Evolutionary conservation across 331 rosid genomes (phyloP).

Genomic region (Dryas integrifolia): DNA sequence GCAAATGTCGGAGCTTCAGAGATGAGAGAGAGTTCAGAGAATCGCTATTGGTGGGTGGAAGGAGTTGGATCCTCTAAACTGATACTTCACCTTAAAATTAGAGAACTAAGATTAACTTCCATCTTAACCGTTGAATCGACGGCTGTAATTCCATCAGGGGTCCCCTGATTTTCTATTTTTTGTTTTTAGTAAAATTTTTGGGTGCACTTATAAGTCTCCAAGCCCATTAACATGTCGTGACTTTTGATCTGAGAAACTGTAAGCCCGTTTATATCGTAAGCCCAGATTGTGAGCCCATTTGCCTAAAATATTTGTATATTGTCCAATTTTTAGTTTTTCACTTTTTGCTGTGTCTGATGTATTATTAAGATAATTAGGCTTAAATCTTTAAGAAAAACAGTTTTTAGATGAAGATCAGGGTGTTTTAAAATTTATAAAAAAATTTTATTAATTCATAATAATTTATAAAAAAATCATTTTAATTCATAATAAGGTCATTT

Average conservation of each 20-base stretch:
- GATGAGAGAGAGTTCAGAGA: not conserved
- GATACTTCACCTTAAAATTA: not conserved
- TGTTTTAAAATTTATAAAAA: too few species aligned
- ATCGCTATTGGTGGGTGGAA: not conserved
- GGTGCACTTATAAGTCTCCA: too few species aligned
- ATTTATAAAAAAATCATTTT: too few species aligned
- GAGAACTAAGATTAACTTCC: not conserved
- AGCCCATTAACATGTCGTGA: not conserved
- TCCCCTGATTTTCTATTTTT: not conserved
- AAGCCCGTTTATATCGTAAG: too few species aligned
- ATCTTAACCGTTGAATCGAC: not conserved
- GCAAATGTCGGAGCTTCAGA: not conserved
- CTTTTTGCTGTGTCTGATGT: too few species aligned
- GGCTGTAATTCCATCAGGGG: too few species aligned
- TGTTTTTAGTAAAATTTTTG: not conserved
- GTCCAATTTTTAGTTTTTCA: not conserved
- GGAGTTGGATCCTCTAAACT: not conserved
- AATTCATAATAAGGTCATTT: too few species aligned
- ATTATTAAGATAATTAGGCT: too few species aligned
- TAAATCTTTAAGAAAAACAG: fast-evolving
- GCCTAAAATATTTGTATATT: not conserved
- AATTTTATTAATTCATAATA: too few species aligned
- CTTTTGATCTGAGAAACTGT: not conserved
- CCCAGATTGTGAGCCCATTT: not conserved
- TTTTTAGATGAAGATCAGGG: too few species aligned